Evolutionary conservation across 768 basidiomycete genomes (phyloP).

Genomic region (Aureoboletus auriporus): DNA sequence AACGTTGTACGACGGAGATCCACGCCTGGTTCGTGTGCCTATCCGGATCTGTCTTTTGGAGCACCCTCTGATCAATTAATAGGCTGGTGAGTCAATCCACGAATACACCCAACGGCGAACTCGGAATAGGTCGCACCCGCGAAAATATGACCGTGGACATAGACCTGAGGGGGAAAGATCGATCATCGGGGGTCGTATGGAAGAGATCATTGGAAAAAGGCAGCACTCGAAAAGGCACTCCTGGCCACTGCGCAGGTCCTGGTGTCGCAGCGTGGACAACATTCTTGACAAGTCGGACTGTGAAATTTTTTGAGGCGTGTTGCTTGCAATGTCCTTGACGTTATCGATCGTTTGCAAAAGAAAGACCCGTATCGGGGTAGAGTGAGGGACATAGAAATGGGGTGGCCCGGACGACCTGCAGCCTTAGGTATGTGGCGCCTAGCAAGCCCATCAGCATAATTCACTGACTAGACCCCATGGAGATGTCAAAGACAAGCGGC

Average conservation of each 20-base stretch:
- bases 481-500: neutral
- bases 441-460: too few relatives aligned
- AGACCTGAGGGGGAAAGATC: neutral
- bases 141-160: neutral
- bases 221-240: conserved; percentile 3
- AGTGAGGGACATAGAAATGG: conserved; percentile 9
- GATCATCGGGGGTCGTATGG: neutral
- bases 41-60: neutral
- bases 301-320: conserved; percentile 9
- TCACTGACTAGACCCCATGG: neutral
- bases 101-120: conserved; percentile 1
- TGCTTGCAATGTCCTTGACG: conserved; percentile 13
- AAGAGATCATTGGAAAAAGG: neutral
- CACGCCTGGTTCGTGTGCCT: conserved; percentile 12
- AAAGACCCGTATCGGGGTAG: conserved; percentile 6
- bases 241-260: neutral
- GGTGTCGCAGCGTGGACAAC: conserved; percentile 8
- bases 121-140: conserved; percentile 5
- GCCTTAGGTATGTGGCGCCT: neutral
- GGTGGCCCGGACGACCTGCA: conserved; percentile 2
- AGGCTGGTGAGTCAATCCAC: conserved; percentile 1
- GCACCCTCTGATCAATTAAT: conserved; percentile 8
- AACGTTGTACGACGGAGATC: neutral
- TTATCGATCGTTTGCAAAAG: conserved; percentile 17
- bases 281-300: conserved; percentile 14